Evolutionary conservation across 805 yeast genomes (phyloP).

Genomic region (Candida morakotiae): DNA sequence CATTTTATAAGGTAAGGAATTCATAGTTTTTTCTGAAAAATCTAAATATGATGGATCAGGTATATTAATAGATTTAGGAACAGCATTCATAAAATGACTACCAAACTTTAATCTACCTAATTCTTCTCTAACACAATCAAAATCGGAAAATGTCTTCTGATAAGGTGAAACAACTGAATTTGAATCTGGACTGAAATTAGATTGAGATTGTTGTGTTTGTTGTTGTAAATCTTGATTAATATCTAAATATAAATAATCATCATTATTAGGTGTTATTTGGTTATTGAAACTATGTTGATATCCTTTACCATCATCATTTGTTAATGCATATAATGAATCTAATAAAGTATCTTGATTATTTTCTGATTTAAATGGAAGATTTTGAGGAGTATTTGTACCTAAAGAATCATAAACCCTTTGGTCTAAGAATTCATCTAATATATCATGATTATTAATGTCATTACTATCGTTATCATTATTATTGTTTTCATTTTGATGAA

Average conservation of each 20-base stretch:
- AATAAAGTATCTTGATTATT: constrained; percentile 11
- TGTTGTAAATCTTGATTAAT: constrained; percentile 6
- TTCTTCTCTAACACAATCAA: constrained; percentile 39
- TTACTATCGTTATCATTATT: neutral
- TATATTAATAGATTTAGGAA: constrained; percentile 27
- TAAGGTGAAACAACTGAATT: constrained; percentile 3
- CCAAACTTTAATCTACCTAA: constrained; percentile 55
- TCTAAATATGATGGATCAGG: constrained; percentile 33
- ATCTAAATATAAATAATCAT: constrained; percentile 20
- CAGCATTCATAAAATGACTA: constrained; percentile 32
- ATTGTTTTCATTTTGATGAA: neutral
- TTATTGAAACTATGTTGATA: neutral
- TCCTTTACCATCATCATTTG: constrained; percentile 1
- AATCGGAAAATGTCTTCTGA: constrained; percentile 19
- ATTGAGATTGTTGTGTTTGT: neutral
- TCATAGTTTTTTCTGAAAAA: constrained; percentile 32
- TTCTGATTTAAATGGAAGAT: neutral
- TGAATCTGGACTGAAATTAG: neutral
- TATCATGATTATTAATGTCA: constrained; percentile 25
- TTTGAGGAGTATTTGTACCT: constrained; percentile 11
- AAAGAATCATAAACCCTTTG: constrained; percentile 44
- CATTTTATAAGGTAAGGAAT: constrained; percentile 45
- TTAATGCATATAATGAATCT: constrained; percentile 13
- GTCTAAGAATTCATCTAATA: constrained; percentile 55
- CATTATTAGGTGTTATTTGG: constrained; percentile 8